Percentiles rank a stretch among this genome's conserved stretches.
Evolutionary conservation across 2,329 filamentous ascomycete species (phyloP).

Genomic region (Beauveria pseudobassiana): DNA sequence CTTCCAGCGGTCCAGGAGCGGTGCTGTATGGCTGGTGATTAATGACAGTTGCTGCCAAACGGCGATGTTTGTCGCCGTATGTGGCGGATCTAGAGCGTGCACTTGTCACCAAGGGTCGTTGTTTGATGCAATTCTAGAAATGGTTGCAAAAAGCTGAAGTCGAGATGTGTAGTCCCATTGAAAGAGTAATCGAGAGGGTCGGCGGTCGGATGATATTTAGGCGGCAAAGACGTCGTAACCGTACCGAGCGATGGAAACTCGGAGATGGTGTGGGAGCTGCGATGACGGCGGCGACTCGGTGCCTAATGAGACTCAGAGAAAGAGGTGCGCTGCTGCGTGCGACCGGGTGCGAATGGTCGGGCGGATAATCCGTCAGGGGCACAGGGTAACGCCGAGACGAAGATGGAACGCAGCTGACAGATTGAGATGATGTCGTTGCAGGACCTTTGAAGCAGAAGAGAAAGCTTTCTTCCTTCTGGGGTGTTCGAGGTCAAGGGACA

Average conservation of each 20-base stretch:
- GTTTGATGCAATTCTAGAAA: neutral
- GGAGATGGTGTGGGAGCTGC: slow-evolving; percentile 2
- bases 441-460: too few species aligned
- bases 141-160: neutral
- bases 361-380: too few species aligned
- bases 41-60: neutral
- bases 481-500: neutral
- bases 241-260: neutral
- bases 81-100: neutral
- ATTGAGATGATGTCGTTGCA: too few species aligned
- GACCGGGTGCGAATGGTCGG: too few species aligned
- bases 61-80: neutral
- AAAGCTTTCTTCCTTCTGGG: too few species aligned
- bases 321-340: neutral
- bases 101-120: neutral
- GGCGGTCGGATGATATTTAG: neutral
- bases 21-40: neutral
- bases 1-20: neutral
- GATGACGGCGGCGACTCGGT: slow-evolving; percentile 12
- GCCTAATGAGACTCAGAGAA: slow-evolving; percentile 3
- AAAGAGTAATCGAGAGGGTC: neutral
- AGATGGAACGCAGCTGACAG: too few species aligned
- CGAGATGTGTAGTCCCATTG: neutral
- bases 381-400: too few species aligned
- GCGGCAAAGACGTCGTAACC: slow-evolving; percentile 9